Percentiles rank a stretch among this genome's conserved stretches.
phyloP scores from a whole-genome alignment of 345 rosid genomes.

The Salix koriyanagi region DNA sequence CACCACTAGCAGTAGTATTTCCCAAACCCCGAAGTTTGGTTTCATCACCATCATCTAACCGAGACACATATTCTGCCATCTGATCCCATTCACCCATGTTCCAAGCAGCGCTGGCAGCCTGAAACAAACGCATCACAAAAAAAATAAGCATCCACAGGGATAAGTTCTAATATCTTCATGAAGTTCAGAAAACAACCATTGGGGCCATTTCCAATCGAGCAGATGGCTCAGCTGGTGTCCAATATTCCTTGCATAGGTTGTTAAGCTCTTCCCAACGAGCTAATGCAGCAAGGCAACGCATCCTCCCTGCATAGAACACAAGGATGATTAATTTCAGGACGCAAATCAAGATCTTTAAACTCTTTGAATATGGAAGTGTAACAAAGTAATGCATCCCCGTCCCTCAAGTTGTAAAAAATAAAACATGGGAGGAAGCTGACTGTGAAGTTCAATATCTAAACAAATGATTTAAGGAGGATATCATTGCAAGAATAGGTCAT shows the following conservation, averaged over 20 bases:
- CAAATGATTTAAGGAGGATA: not conserved
- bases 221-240: slow-evolving; percentile 97
- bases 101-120: slow-evolving; percentile 99
- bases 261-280: slow-evolving; percentile 98
- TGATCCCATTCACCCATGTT: slow-evolving; percentile 99
- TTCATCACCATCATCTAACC: slow-evolving; percentile 95
- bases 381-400: not conserved
- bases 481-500: not conserved
- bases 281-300: slow-evolving; percentile 97
- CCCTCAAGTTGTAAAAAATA: not conserved
- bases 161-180: slow-evolving; percentile 11
- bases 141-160: slow-evolving; percentile 16
- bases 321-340: slow-evolving; percentile 16
- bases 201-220: slow-evolving; percentile 99
- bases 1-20: slow-evolving; percentile 80
- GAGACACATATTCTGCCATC: slow-evolving; percentile 95
- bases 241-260: slow-evolving; percentile 90
- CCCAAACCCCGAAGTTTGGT: slow-evolving; percentile 74
- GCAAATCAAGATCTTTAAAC: not conserved
- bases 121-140: slow-evolving; percentile 10
- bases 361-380: not conserved
- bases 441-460: not conserved
- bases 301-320: slow-evolving; percentile 54
- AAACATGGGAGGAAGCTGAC: not conserved
- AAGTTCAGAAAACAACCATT: slow-evolving; percentile 54